phyloP scores from a whole-genome alignment of 345 rosid genomes.

The Fremontodendron californicum region DNA sequence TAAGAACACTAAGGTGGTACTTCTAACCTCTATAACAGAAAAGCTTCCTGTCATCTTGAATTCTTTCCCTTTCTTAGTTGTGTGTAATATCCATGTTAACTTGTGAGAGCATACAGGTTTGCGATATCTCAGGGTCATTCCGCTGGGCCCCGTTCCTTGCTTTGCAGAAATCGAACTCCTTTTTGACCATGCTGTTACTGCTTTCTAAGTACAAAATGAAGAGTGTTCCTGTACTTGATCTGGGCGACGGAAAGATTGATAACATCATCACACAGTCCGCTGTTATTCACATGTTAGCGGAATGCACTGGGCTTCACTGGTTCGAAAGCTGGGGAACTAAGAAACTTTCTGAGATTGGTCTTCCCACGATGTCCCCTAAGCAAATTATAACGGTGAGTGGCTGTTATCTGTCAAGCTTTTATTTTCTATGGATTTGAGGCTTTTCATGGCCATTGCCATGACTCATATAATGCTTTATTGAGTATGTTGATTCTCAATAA shows the following conservation, averaged over 20 bases:
- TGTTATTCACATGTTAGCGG: conserved; percentile 95
- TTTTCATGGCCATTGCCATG: background rate
- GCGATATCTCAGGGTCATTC: conserved; percentile 90
- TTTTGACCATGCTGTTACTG: conserved; percentile 86
- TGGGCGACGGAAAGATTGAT: conserved; percentile 70
- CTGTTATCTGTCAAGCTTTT: background rate
- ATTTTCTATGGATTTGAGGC: background rate
- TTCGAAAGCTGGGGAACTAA: conserved; percentile 93
- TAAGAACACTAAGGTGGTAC: conserved; percentile 68
- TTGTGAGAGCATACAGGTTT: conserved; percentile 52
- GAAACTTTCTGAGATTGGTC: conserved; percentile 82
- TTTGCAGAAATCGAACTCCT: conserved; percentile 82
- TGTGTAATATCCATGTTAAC: conserved; percentile 4
- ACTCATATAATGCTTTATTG: background rate
- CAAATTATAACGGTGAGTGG: conserved; percentile 56
- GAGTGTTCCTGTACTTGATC: conserved; percentile 86
- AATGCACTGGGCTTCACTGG: conserved; percentile 91
- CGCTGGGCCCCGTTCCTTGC: conserved; percentile 99
- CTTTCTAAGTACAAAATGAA: conserved; percentile 99
- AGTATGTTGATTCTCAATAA: background rate
- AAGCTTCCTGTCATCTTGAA: background rate
- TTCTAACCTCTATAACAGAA: background rate
- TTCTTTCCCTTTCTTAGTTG: background rate
- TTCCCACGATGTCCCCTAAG: conserved; percentile 58
- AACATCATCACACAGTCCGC: conserved; percentile 89